Evolutionary conservation across 306 rosid genomes (phyloP).

Genomic region (Cajanus cajan): DNA sequence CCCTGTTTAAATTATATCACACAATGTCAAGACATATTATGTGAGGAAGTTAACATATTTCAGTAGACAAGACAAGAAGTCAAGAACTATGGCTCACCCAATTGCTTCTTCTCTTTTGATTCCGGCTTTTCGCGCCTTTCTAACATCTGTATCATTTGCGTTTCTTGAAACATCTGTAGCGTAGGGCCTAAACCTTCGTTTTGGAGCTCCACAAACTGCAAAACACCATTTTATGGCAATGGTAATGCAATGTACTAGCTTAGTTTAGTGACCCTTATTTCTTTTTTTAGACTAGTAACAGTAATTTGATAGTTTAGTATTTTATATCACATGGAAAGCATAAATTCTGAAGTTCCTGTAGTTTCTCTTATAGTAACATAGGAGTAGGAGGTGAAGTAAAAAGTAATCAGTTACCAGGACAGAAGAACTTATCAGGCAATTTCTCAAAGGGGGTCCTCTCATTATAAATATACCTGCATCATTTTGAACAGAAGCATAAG

Average conservation of each 20-base stretch:
- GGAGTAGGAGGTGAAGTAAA: background rate
- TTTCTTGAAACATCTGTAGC: constrained; percentile 56
- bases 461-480: constrained; percentile 78
- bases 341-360: background rate
- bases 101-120: constrained; percentile 69
- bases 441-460: constrained; percentile 83
- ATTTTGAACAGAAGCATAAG: constrained; percentile 10
- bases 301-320: background rate
- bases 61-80: background rate
- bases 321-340: constrained; percentile 1
- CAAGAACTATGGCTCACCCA: constrained; percentile 48
- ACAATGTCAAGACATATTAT: background rate
- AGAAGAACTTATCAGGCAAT: constrained; percentile 72
- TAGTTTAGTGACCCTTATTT: background rate
- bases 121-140: constrained; percentile 72
- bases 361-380: background rate
- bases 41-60: background rate
- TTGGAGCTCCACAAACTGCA: constrained; percentile 97
- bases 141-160: constrained; percentile 50
- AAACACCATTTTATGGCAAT: constrained; percentile 1
- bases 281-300: background rate
- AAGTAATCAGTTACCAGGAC: constrained; percentile 56
- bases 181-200: constrained; percentile 74
- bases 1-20: constrained; percentile 44
- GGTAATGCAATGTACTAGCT: background rate